Conservation (phyloP, 2,329 filamentous ascomycete species). For the Penicillium decumbens region DNA sequence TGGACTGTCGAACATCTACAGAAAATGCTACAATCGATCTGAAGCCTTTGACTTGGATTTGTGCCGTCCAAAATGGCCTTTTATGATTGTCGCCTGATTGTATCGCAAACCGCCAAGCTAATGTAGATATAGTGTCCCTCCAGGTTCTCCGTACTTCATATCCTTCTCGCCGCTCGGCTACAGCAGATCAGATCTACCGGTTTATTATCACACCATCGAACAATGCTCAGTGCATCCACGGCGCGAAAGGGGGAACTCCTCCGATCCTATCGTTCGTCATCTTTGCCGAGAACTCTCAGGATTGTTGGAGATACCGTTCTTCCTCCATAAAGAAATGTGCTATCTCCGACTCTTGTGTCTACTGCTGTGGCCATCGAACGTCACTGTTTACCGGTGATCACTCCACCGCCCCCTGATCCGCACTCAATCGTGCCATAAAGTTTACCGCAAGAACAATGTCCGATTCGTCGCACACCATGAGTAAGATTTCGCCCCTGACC, state of each 20-base stretch:
- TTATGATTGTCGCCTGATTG: too few species aligned
- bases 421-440: constrained; percentile 32
- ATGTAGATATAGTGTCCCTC: too few species aligned
- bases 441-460: constrained; percentile 49
- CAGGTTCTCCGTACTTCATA: too few species aligned
- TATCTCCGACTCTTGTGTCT: constrained; percentile 13
- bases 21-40: too few species aligned
- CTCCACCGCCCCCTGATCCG: constrained; percentile 28
- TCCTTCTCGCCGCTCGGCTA: constrained; percentile 5
- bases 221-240: too few species aligned
- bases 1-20: too few species aligned
- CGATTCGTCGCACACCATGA: constrained; percentile 48
- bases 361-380: constrained; percentile 12
- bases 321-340: constrained; percentile 24
- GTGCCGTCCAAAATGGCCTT: too few species aligned
- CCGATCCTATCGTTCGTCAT: constrained; percentile 13
- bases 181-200: background rate
- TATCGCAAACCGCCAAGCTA: too few species aligned
- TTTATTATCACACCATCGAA: too few species aligned
- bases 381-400: constrained; percentile 34
- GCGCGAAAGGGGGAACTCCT: constrained; percentile 22
- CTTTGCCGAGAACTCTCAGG: background rate
- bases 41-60: too few species aligned
- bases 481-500: constrained; percentile 12
- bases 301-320: background rate